Percentiles rank a stretch among this genome's conserved stretches.
These are phyloP conservation scores for Alloteropsis angusta DNA, from an alignment of 202 grass and related monocot genomes.

Conservation along the genomic window DNA sequence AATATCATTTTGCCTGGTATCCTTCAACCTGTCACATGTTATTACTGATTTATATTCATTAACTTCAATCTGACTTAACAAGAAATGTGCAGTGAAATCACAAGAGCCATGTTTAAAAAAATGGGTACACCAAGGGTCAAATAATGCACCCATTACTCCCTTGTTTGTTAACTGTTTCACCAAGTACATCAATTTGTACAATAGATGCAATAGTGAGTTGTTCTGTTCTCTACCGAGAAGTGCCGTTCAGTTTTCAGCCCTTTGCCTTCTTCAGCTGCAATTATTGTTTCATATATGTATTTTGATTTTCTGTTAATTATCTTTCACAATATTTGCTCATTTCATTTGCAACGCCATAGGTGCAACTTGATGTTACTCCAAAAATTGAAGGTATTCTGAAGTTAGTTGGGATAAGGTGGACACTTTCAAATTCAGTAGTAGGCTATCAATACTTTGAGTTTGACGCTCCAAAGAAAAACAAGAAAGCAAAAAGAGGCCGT, in stretches of 20 bases:
- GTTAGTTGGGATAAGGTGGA: constrained; percentile 88
- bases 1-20: constrained; percentile 8
- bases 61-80: too few relatives aligned
- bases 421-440: constrained; percentile 76
- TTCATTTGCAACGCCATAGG: constrained; percentile 36
- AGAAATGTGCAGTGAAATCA: too few relatives aligned
- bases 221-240: not conserved
- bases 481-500: constrained; percentile 58
- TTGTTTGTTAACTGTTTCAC: constrained; percentile 3
- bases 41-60: too few relatives aligned
- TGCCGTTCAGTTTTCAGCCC: not conserved
- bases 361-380: constrained; percentile 92
- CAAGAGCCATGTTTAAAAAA: too few relatives aligned
- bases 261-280: not conserved
- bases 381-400: constrained; percentile 86
- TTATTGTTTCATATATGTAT: not conserved
- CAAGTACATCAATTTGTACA: not conserved
- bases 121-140: too few relatives aligned
- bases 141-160: too few relatives aligned
- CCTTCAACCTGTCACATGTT: too few relatives aligned
- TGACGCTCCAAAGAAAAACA: constrained; percentile 52
- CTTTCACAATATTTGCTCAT: not conserved
- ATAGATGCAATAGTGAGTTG: not conserved
- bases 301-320: too few relatives aligned
- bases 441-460: constrained; percentile 85